Evolutionary conservation across 345 rosid species (phyloP).

Genomic region (Xanthoceras sorbifolium): DNA sequence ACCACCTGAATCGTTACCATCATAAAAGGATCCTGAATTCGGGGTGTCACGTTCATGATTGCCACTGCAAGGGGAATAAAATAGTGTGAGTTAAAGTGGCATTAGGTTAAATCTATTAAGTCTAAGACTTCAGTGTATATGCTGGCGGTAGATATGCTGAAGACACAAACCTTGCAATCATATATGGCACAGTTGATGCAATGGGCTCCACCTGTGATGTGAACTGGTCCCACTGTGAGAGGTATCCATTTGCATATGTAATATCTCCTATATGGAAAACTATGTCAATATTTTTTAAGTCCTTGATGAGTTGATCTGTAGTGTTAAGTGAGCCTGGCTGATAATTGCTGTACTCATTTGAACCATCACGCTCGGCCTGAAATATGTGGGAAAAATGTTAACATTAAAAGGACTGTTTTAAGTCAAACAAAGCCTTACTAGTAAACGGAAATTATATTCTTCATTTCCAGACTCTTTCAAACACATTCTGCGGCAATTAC

Average conservation of each 20-base stretch:
- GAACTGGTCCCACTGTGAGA: constrained; percentile 55
- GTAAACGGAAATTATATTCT: background rate
- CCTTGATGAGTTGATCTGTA: constrained; percentile 40
- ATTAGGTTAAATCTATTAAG: background rate
- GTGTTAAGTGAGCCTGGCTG: constrained; percentile 52
- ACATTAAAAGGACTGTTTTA: background rate
- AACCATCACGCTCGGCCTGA: constrained; percentile 52
- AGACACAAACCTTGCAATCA: constrained; percentile 42
- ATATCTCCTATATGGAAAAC: constrained; percentile 50
- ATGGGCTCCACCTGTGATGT: constrained; percentile 46
- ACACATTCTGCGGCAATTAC: constrained; percentile 18
- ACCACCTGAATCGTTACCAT: constrained; percentile 57
- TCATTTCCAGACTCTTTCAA: background rate
- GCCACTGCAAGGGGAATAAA: constrained; percentile 29
- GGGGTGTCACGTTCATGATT: constrained; percentile 47
- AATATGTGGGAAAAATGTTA: constrained; percentile 1
- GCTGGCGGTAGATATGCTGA: background rate
- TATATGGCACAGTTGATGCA: constrained; percentile 40
- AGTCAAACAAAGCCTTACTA: background rate
- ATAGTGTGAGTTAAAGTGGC: background rate
- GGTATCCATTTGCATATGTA: constrained; percentile 44
- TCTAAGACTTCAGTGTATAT: background rate
- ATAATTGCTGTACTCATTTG: constrained; percentile 41
- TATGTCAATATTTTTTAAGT: constrained; percentile 31
- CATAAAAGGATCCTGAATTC: constrained; percentile 46